Evolutionary conservation across 2,329 filamentous ascomycete genomes (phyloP), one percentile per base, ranked within the genome.

Genomic region (Teratosphaeria zuluensis): DNA sequence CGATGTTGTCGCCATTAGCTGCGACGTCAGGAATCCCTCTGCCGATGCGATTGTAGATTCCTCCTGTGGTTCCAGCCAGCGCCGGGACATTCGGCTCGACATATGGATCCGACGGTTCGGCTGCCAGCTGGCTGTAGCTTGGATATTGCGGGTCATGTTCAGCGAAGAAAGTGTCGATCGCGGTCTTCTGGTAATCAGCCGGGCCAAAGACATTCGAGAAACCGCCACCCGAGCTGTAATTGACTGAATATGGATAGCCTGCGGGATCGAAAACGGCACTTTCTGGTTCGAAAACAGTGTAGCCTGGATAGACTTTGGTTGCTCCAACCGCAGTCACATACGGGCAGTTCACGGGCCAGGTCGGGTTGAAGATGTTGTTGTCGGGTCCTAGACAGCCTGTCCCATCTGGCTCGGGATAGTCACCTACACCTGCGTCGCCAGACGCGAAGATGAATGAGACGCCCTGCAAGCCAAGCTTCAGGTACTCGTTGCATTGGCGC

Each of bases 251-350:
- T 19, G 53, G 53, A 16, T 38, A 31, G 14, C 32, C 42, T 7
- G 55, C 54, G 1, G 62, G 62, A 19, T 65, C 59, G 42, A 48
- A 56, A 9, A 61, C 63, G 12, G 62, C 63, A 14, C 57, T 59
- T 52, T 65, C 63, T 24, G 58, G 60, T 6, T 54, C 32, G 24
- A 46, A 53, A 33, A 56, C 56, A 7, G 56, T 58, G 57, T 60
- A n/a, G 33, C 48, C 48, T 19, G 59, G 59, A 31, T 58, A 56
- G 4, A 60, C 51, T 24, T 60, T 60, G 3, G 81, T 82, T 9
- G 79, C 80, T 19, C 80, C 80, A 0, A 82, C 79, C 2, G 77
- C 74, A 19, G 69, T 71, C 54, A 72, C 54, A 56, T 67, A 72
- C 0, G 70, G 70, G 46, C 57, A 59, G 21, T 54, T 59, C 31